These are phyloP conservation scores for Chlamydomonas sp. DNA, from an alignment of 139 green algal genomes.

Conservation along the genomic window DNA sequence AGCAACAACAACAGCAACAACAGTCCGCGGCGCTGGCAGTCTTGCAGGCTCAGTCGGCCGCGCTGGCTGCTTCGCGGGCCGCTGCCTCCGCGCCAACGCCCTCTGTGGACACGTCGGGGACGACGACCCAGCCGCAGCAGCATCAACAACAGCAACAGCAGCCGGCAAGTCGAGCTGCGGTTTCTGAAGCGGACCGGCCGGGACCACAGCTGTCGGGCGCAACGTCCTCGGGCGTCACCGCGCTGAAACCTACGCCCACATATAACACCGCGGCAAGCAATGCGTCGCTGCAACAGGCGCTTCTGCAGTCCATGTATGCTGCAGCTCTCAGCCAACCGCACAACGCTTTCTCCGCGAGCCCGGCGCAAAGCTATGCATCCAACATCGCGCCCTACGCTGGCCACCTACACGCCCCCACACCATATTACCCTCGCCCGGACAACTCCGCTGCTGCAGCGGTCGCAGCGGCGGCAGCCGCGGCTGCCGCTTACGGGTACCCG, in stretches of 20 bases:
- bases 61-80: neutral
- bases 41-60: conserved; percentile 12
- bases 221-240: too few relatives aligned
- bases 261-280: too few relatives aligned
- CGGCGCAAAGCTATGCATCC: neutral
- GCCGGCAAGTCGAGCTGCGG: too few relatives aligned
- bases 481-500: conserved; percentile 28
- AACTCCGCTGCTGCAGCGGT: neutral
- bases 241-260: too few relatives aligned
- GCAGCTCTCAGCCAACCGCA: too few relatives aligned
- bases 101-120: neutral
- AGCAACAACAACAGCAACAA: conserved; percentile 17
- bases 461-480: conserved; percentile 4
- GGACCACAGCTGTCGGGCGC: too few relatives aligned
- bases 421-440: conserved; percentile 6
- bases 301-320: too few relatives aligned
- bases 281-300: too few relatives aligned
- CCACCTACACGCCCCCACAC: neutral
- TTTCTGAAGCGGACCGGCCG: too few relatives aligned
- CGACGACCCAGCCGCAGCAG: too few relatives aligned
- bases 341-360: neutral
- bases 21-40: neutral
- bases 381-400: neutral
- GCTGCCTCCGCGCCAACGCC: neutral
- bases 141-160: too few relatives aligned